Evolutionary conservation across 805 yeast genomes (phyloP).

Genomic region (Metschnikowia lochheadii): DNA sequence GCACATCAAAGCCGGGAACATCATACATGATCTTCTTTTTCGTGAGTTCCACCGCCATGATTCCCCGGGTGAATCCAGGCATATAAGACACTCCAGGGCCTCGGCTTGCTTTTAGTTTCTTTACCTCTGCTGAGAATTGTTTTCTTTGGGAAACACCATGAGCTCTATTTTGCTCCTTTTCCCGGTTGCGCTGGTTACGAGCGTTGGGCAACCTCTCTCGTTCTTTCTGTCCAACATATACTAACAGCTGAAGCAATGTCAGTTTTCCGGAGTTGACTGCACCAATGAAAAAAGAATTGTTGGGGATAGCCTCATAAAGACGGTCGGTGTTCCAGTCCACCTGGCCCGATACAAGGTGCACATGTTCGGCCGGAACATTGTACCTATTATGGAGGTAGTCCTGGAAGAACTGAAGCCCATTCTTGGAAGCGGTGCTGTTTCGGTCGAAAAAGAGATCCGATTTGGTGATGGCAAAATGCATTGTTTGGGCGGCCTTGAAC

Average conservation of each 20-base stretch:
- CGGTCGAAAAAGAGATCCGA: slow-evolving; percentile 41
- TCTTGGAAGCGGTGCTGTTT: slow-evolving; percentile 22
- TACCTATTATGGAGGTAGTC: slow-evolving; percentile 31
- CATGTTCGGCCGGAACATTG: slow-evolving; percentile 35
- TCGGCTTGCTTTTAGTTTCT: slow-evolving; percentile 21
- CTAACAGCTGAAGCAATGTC: slow-evolving; percentile 48
- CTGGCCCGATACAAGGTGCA: slow-evolving; percentile 48
- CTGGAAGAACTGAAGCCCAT: slow-evolving; percentile 28
- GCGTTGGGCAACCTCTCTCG: slow-evolving; percentile 13
- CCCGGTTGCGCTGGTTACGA: slow-evolving; percentile 7
- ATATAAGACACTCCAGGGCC: slow-evolving; percentile 49
- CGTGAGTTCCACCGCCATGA: slow-evolving; percentile 30
- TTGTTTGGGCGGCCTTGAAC: slow-evolving; percentile 28
- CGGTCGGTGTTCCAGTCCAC: slow-evolving; percentile 48
- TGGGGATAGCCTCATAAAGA: slow-evolving; percentile 36
- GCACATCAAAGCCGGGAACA: slow-evolving; percentile 42
- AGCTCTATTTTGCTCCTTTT: slow-evolving; percentile 6
- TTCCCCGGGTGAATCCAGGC: slow-evolving; percentile 70
- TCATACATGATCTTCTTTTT: slow-evolving; percentile 36
- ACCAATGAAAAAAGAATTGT: slow-evolving; percentile 54
- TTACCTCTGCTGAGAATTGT: background rate
- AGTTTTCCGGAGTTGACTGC: slow-evolving; percentile 70
- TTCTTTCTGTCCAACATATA: slow-evolving; percentile 19
- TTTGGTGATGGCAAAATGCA: slow-evolving; percentile 41
- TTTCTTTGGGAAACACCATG: background rate